phyloP scores from a whole-genome alignment of 2,329 filamentous ascomycete genomes.

The Xylariales sp. region DNA sequence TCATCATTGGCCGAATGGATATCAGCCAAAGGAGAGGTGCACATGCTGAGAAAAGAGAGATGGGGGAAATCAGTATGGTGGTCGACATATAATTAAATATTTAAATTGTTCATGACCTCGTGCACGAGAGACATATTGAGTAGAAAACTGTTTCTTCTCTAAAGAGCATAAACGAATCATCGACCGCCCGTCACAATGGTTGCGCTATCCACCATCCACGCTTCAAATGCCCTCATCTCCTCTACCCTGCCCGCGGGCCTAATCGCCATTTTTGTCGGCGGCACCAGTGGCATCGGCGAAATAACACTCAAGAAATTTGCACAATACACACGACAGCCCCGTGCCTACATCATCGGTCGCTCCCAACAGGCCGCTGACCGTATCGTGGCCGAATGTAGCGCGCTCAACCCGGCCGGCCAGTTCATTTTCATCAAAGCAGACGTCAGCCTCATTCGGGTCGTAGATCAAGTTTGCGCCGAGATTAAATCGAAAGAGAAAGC shows the following conservation, averaged over 20 bases:
- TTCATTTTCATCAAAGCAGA: slow-evolving; percentile 43
- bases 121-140: too few relatives aligned
- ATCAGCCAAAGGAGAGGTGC: too few relatives aligned
- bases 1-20: not conserved
- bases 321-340: slow-evolving; percentile 31
- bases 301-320: slow-evolving; percentile 40
- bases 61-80: too few relatives aligned
- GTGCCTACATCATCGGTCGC: slow-evolving; percentile 44
- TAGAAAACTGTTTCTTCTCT: too few relatives aligned
- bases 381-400: slow-evolving; percentile 36
- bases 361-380: slow-evolving; percentile 32
- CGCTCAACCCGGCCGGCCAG: slow-evolving; percentile 36
- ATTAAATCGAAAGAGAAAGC: slow-evolving; percentile 44
- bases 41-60: too few relatives aligned
- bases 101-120: too few relatives aligned
- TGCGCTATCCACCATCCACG: not conserved
- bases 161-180: too few relatives aligned
- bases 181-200: too few relatives aligned
- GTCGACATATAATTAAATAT: too few relatives aligned
- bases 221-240: not conserved
- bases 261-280: slow-evolving; percentile 46
- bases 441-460: slow-evolving; percentile 38
- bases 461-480: slow-evolving; percentile 44
- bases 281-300: slow-evolving; percentile 46
- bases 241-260: slow-evolving; percentile 29